These are phyloP conservation scores for Tylopilus orsonianus DNA, from an alignment of 1,284 basidiomycete genomes.

Conservation along the genomic window DNA sequence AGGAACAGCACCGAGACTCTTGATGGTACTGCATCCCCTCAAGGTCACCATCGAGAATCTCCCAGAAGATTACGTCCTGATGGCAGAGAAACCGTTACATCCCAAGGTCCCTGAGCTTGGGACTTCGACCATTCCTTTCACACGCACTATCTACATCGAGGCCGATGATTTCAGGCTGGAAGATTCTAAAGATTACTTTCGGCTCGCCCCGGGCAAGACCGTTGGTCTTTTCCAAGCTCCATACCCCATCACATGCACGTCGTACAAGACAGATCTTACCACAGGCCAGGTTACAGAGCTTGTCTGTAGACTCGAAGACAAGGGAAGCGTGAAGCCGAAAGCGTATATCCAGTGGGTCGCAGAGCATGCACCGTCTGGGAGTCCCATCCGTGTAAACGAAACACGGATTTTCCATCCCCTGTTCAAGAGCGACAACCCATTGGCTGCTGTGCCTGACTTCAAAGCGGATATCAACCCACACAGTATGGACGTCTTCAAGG, in stretches of 20 bases:
- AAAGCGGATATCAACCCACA: constrained; percentile 77
- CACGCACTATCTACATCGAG: constrained; percentile 91
- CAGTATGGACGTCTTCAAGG: constrained; percentile 76
- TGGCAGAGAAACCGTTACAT: constrained; percentile 91
- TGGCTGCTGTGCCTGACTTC: constrained; percentile 67
- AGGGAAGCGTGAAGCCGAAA: constrained; percentile 80
- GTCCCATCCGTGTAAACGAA: constrained; percentile 86
- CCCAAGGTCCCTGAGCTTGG: constrained; percentile 93
- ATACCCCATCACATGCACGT: constrained; percentile 90
- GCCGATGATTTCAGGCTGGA: constrained; percentile 90
- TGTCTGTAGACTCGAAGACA: constrained; percentile 76
- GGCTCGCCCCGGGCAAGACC: constrained; percentile 94
- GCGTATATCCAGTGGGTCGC: constrained; percentile 99
- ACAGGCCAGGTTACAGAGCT: constrained; percentile 81
- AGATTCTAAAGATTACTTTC: constrained; percentile 96
- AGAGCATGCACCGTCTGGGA: constrained; percentile 74
- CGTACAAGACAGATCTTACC: constrained; percentile 73
- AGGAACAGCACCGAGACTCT: constrained; percentile 81
- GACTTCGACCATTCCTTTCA: constrained; percentile 82
- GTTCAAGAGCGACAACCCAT: constrained; percentile 93
- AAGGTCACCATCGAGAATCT: constrained; percentile 93
- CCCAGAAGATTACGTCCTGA: constrained; percentile 79
- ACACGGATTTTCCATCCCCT: constrained; percentile 90
- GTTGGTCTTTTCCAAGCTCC: constrained; percentile 98
- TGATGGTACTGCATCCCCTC: constrained; percentile 92